Conservation (phyloP, 148 eudicot genomes). For the Polygonum aviculare region DNA sequence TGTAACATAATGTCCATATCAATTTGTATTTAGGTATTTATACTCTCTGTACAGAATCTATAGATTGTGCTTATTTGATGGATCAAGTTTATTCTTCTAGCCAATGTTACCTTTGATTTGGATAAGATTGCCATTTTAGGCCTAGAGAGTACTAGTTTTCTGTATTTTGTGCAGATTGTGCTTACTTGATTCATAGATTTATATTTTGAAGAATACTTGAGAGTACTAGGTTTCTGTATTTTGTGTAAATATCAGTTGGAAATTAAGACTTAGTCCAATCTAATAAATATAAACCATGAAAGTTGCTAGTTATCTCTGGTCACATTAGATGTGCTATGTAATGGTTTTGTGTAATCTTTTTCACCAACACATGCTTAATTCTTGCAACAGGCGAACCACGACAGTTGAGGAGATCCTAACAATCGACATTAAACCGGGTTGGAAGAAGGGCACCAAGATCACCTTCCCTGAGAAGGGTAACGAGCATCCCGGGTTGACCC, state of each 20-base stretch:
- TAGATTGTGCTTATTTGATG: neutral
- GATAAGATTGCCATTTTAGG: too few species aligned
- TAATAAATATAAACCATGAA: neutral
- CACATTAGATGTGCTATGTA: neutral
- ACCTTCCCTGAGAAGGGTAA: conserved; percentile 46
- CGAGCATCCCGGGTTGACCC: conserved; percentile 30
- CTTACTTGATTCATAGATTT: neutral
- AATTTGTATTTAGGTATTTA: neutral
- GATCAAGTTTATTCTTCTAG: too few species aligned
- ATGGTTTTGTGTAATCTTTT: neutral
- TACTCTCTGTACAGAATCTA: neutral
- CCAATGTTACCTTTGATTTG: too few species aligned
- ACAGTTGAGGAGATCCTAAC: conserved; percentile 36
- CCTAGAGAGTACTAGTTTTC: neutral
- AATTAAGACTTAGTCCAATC: neutral
- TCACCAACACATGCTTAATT: neutral
- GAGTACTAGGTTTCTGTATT: too few species aligned
- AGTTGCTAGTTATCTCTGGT: neutral
- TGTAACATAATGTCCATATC: neutral
- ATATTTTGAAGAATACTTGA: too few species aligned
- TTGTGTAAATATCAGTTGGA: neutral
- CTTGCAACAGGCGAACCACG: conserved; percentile 23
- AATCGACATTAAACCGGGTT: conserved; percentile 41
- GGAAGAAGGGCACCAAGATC: conserved; percentile 55
- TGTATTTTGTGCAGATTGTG: neutral